phyloP scores from a whole-genome alignment of 441 rosid genomes.

The Corymbia citriodora region DNA sequence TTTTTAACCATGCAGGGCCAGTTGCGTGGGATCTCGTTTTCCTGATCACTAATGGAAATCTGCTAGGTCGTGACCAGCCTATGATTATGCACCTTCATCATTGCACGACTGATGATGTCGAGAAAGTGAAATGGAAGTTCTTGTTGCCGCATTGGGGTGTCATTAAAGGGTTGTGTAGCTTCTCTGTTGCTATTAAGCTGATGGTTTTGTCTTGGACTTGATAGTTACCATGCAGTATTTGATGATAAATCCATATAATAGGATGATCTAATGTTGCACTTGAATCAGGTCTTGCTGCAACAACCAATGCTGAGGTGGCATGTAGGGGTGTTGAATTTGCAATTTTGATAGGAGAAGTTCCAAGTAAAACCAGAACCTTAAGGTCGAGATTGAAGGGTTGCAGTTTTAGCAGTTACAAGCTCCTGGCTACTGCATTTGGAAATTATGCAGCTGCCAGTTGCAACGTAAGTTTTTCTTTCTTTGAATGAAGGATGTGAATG shows the following conservation, averaged over 20 bases:
- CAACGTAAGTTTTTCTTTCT: not conserved
- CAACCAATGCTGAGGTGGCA: not conserved
- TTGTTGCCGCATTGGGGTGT: not conserved
- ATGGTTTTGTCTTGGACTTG: not conserved
- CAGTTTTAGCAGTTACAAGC: not conserved
- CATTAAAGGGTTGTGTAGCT: not conserved
- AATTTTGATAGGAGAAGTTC: not conserved
- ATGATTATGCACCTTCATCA: not conserved
- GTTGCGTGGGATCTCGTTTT: not conserved
- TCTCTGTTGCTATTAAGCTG: not conserved
- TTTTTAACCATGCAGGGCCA: not conserved
- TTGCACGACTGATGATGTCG: not conserved
- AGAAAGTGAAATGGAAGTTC: not conserved
- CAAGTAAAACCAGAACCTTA: not conserved
- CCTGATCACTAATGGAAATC: rapidly evolving
- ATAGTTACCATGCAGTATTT: not conserved
- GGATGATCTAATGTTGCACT: not conserved
- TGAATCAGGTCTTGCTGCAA: not conserved
- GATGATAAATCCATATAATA: not conserved
- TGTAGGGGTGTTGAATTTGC: not conserved
- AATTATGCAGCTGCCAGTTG: not conserved
- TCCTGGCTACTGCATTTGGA: not conserved
- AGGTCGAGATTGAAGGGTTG: not conserved
- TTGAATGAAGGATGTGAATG: not conserved
- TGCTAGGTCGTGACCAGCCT: not conserved